phyloP scores from a whole-genome alignment of 2,329 filamentous ascomycete genomes.

The Penicillium oxalicum region DNA sequence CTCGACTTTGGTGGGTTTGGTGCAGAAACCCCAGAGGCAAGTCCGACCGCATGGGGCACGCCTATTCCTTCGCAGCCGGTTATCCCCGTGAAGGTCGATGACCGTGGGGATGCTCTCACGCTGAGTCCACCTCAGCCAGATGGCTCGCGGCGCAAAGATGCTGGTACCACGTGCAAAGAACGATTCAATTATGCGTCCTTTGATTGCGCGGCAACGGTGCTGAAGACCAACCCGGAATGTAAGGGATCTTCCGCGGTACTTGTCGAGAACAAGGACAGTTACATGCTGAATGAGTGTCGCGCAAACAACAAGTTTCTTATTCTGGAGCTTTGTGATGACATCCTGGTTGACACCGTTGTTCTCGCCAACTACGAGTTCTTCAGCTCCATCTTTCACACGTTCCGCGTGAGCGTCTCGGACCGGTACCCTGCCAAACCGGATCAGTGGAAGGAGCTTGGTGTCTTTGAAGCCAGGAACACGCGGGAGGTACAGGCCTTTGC shows the following conservation, averaged over 20 bases:
- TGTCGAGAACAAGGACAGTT: slow-evolving; percentile 96
- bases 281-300: slow-evolving; percentile 91
- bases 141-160: slow-evolving; percentile 73
- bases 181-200: slow-evolving; percentile 97
- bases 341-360: slow-evolving; percentile 89
- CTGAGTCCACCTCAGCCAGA: slow-evolving; percentile 47
- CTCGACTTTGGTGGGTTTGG: slow-evolving; percentile 63
- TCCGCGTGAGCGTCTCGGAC: slow-evolving; percentile 87
- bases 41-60: slow-evolving; percentile 27
- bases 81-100: not conserved
- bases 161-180: slow-evolving; percentile 95
- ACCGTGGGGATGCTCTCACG: slow-evolving; percentile 25
- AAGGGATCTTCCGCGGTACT: slow-evolving; percentile 85
- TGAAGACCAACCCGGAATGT: slow-evolving; percentile 81
- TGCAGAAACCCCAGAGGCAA: slow-evolving; percentile 37
- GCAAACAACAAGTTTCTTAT: slow-evolving; percentile 88
- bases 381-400: slow-evolving; percentile 89
- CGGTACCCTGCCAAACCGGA: slow-evolving; percentile 88
- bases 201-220: slow-evolving; percentile 86
- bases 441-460: slow-evolving; percentile 83
- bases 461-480: slow-evolving; percentile 85
- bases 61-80: slow-evolving; percentile 22
- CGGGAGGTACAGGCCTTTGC: slow-evolving; percentile 91
- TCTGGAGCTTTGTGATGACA: slow-evolving; percentile 82
- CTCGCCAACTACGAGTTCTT: slow-evolving; percentile 99